Conservation (phyloP, 2,329 filamentous ascomycete species). For the Penicillium sp. region DNA sequence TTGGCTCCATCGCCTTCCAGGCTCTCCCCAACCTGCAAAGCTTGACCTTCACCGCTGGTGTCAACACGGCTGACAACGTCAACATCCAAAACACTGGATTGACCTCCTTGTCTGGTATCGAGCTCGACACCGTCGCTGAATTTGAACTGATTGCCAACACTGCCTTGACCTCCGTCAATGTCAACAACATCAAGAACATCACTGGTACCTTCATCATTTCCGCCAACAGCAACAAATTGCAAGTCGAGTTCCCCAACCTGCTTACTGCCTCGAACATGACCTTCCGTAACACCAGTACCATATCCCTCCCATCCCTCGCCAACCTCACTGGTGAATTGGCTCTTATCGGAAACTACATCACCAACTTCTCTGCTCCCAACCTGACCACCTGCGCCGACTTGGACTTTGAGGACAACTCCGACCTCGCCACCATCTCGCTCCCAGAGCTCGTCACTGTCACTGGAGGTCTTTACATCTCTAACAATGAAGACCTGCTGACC, state of each 20-base stretch:
- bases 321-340: slow-evolving; percentile 74
- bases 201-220: slow-evolving; percentile 67
- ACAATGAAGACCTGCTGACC: slow-evolving; percentile 71
- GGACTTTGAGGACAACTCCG: slow-evolving; percentile 54
- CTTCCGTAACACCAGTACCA: slow-evolving; percentile 71
- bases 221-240: slow-evolving; percentile 72
- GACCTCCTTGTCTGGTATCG: slow-evolving; percentile 72
- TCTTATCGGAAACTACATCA: slow-evolving; percentile 69
- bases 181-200: slow-evolving; percentile 73
- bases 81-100: slow-evolving; percentile 84
- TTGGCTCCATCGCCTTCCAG: slow-evolving; percentile 66
- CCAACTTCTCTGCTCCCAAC: slow-evolving; percentile 43
- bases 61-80: slow-evolving; percentile 63
- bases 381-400: slow-evolving; percentile 49
- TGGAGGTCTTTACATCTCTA: slow-evolving; percentile 80
- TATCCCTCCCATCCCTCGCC: slow-evolving; percentile 69
- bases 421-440: slow-evolving; percentile 70
- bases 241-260: slow-evolving; percentile 73
- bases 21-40: slow-evolving; percentile 63
- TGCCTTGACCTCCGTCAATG: slow-evolving; percentile 67
- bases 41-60: slow-evolving; percentile 59
- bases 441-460: slow-evolving; percentile 63
- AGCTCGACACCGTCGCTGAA: slow-evolving; percentile 65
- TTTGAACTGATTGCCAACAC: slow-evolving; percentile 90
- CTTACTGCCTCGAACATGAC: slow-evolving; percentile 74